Percentiles rank a stretch among this genome's conserved stretches.
Evolutionary conservation across 495 filamentous ascomycete genomes (phyloP).

Genomic region (Lindgomyces ingoldianus): DNA sequence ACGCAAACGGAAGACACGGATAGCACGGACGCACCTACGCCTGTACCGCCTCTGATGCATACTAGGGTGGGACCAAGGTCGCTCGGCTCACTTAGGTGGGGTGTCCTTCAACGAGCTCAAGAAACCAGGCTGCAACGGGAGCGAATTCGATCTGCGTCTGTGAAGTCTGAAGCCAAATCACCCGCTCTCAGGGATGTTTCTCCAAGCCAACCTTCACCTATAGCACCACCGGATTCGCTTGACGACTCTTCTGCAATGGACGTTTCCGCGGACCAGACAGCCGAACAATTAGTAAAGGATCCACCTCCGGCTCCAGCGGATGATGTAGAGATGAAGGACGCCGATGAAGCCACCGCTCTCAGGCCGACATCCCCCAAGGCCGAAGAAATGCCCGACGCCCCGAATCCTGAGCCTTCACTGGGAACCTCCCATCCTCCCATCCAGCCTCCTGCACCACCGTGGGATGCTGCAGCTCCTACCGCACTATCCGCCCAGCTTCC

Average conservation of each 20-base stretch:
- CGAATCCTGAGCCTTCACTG: not conserved
- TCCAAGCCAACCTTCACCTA: conserved; percentile 22
- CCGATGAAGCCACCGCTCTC: conserved; percentile 6
- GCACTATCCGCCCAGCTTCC: not conserved
- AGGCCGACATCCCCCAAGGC: conserved; percentile 9
- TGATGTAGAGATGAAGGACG: conserved; percentile 43
- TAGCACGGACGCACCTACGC: not conserved
- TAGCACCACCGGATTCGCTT: not conserved
- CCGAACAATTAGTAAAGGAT: not conserved
- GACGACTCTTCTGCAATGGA: conserved; percentile 13
- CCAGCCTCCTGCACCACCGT: conserved; percentile 38
- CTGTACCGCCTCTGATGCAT: not conserved
- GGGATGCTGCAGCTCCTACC: conserved; percentile 18
- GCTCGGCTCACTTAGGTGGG: conserved; percentile 24
- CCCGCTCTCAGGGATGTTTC: conserved; percentile 28
- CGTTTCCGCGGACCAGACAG: not conserved
- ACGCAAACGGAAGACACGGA: conserved; percentile 34
- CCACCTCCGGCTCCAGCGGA: not conserved
- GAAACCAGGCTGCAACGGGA: conserved; percentile 29
- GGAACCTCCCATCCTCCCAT: conserved; percentile 33
- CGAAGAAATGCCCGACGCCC: conserved; percentile 25
- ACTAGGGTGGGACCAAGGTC: conserved; percentile 10
- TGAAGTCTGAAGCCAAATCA: conserved; percentile 30
- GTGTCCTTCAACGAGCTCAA: conserved; percentile 24
- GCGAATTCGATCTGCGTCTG: conserved; percentile 28